Percentiles rank a stretch among this genome's conserved stretches.
phyloP scores from a whole-genome alignment of 2,329 filamentous ascomycete species.

The Paraconiothyrium brasiliense region DNA sequence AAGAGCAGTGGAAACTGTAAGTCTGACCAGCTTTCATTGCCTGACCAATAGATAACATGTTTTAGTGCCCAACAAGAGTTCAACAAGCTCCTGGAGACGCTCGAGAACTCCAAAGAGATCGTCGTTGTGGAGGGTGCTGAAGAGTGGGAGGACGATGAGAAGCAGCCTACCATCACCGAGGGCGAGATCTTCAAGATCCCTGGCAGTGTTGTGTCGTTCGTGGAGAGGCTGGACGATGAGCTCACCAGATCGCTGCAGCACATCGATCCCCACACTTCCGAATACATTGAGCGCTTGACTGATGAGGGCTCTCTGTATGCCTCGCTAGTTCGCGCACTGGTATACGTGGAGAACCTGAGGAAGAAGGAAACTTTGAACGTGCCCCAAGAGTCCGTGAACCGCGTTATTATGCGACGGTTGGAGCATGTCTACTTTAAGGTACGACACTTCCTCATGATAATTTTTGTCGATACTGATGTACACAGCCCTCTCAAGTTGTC shows the following conservation, averaged over 20 bases:
- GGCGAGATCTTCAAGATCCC: slow-evolving; percentile 90
- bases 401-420: slow-evolving; percentile 89
- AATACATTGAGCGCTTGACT: slow-evolving; percentile 94
- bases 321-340: slow-evolving; percentile 84
- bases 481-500: slow-evolving; percentile 86
- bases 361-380: slow-evolving; percentile 75
- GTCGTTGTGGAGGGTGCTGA: slow-evolving; percentile 91
- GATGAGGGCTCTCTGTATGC: slow-evolving; percentile 93
- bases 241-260: slow-evolving; percentile 95
- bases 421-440: slow-evolving; percentile 99
- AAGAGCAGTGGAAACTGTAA: slow-evolving; percentile 92
- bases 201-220: slow-evolving; percentile 91
- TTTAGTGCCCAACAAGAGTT: slow-evolving; percentile 81
- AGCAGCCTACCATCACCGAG: slow-evolving; percentile 76
- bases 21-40: slow-evolving; percentile 25
- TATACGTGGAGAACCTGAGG: slow-evolving; percentile 86
- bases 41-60: slow-evolving; percentile 23
- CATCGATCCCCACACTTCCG: slow-evolving; percentile 97
- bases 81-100: slow-evolving; percentile 75
- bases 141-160: slow-evolving; percentile 99
- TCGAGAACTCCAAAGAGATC: slow-evolving; percentile 81
- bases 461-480: slow-evolving; percentile 30
- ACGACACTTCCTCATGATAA: slow-evolving; percentile 31
- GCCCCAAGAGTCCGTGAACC: slow-evolving; percentile 88
- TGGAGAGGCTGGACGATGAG: slow-evolving; percentile 96